Conservation (phyloP, 2,329 filamentous ascomycete species). For the Diaporthe longicolla region DNA sequence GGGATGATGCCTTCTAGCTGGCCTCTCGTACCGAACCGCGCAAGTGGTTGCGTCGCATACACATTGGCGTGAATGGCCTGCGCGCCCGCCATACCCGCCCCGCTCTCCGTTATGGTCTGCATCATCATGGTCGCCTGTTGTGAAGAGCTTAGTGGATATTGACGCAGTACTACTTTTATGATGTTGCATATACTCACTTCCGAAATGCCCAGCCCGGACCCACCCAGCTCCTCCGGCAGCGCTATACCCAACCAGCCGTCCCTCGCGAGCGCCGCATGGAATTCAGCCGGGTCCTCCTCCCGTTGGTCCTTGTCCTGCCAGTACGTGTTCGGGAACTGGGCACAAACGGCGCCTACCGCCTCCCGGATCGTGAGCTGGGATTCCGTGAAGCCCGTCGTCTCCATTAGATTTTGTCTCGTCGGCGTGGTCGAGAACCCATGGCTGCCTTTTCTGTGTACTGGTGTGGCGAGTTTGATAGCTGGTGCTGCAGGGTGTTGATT, state of each 20-base stretch:
- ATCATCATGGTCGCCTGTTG: slow-evolving; percentile 82
- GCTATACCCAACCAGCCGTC: slow-evolving; percentile 88
- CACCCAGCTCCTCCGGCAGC: slow-evolving; percentile 80
- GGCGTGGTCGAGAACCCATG: slow-evolving; percentile 55
- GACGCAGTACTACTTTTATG: neutral
- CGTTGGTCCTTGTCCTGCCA: slow-evolving; percentile 82
- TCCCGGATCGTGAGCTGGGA: slow-evolving; percentile 81
- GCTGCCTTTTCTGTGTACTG: slow-evolving; percentile 47
- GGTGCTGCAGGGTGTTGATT: neutral
- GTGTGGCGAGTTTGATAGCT: neutral
- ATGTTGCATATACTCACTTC: slow-evolving; percentile 57
- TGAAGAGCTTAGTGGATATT: neutral
- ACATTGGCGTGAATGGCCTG: slow-evolving; percentile 76
- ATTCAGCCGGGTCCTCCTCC: slow-evolving; percentile 79
- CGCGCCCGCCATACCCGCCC: slow-evolving; percentile 82
- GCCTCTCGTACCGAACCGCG: slow-evolving; percentile 77
- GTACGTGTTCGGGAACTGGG: slow-evolving; percentile 80
- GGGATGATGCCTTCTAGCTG: slow-evolving; percentile 77
- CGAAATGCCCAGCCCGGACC: slow-evolving; percentile 81
- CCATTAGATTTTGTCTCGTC: slow-evolving; percentile 69
- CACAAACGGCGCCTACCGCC: slow-evolving; percentile 77
- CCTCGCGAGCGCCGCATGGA: slow-evolving; percentile 80
- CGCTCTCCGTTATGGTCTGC: slow-evolving; percentile 83
- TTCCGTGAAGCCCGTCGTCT: slow-evolving; percentile 79
- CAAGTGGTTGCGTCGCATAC: slow-evolving; percentile 82